Base-by-base conservation (phyloP, 1,139 yeast genomes). In the Candida sp. region DNA sequence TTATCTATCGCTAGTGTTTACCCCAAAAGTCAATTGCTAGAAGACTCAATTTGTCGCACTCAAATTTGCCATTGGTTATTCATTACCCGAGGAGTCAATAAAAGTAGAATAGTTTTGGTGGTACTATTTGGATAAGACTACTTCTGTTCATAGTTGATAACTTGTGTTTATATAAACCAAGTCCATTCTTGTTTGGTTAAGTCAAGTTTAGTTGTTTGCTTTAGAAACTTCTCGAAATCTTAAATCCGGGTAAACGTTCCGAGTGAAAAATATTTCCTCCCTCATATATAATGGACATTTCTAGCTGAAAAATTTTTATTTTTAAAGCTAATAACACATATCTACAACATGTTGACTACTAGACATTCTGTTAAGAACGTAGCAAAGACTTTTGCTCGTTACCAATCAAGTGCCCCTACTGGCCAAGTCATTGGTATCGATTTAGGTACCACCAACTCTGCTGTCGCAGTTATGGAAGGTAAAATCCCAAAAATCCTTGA, bases 371-470 rank as follows among this genome's bases (percentile, higher is more conserved):
- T 69, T 50, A 69, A 66, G 57, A 66, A 62, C 63, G 61, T 68
- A 57, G 73, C 75, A 47, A 57, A 63, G 48, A 56, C 63, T 40
- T 64, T 70, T 51, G 66, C 73, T 56, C 82, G 85, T 76, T 70
- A 70, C 69, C 76, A 77, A 66, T 70, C 79, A 43, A 71, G 77
- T 8, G 71, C 69, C 66, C 85, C 66, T 58, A 73, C 73, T 58
- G 90, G 90, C 46, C 79, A 91, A 60, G 98, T 93, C 49, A 91
- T 93, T 63, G 99, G 99, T 79, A 91, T 93, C 66, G 99, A 93
- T 77, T 81, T 93, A 69, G 99, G 99, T 77, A 93, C 98, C 70
- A 93, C 98, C 72, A 93, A 93, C 82, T 93, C 99, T 46, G 98
- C 99, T 48, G 99, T 93, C 53, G 99, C 99, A 50, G 76, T 93